Evolutionary conservation across 2,329 filamentous ascomycete genomes (phyloP).

Genomic region (Neonectria hederae): DNA sequence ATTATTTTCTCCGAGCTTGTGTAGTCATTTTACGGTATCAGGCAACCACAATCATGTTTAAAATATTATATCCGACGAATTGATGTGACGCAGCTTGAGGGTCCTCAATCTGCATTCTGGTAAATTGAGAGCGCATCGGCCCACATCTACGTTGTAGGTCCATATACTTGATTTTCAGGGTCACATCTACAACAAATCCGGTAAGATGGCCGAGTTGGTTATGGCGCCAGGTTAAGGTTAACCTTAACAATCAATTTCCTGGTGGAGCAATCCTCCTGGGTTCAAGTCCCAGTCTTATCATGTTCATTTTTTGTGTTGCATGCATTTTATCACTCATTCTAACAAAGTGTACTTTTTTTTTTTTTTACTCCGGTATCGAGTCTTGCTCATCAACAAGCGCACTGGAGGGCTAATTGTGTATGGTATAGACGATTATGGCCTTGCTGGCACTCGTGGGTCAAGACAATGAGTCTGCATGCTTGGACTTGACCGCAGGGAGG

Average conservation of each 20-base stretch:
- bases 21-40: background rate
- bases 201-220: constrained; percentile 28
- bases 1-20: background rate
- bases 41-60: no score
- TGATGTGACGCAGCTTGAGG: no score
- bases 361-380: background rate
- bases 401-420: no score
- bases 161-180: background rate
- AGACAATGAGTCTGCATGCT: no score
- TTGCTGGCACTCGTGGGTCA: background rate
- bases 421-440: background rate
- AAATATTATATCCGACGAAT: no score
- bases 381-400: background rate
- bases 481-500: no score
- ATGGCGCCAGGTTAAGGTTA: constrained; percentile 28
- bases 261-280: constrained; percentile 28
- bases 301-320: background rate
- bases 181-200: background rate
- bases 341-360: background rate
- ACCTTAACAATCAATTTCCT: constrained; percentile 26
- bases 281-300: constrained; percentile 27
- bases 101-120: no score
- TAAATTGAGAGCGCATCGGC: background rate
- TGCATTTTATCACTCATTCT: background rate
- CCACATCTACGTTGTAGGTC: background rate